Percentiles rank a stretch among this genome's conserved stretches.
Evolutionary conservation across 441 rosid genomes (phyloP).

Genomic region (Theobroma grandiflorum): DNA sequence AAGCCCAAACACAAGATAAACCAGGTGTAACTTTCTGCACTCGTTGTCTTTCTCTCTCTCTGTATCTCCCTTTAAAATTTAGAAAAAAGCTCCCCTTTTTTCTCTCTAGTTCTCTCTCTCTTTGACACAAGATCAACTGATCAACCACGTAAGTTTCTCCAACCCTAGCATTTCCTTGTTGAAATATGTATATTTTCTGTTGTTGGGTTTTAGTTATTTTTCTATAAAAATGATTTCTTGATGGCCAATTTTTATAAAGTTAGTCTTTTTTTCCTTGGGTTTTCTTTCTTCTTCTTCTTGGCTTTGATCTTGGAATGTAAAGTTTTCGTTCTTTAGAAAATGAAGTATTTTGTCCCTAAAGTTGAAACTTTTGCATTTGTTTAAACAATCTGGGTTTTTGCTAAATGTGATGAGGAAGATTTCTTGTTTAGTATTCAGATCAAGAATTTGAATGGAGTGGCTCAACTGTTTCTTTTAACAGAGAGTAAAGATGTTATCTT

Average conservation of each 20-base stretch:
- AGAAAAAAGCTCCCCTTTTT: background rate
- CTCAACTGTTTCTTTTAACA: background rate
- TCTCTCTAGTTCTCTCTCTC: background rate
- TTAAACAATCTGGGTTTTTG: conserved; percentile 10
- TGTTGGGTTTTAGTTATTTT: background rate
- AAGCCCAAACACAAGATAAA: background rate
- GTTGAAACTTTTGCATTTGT: background rate
- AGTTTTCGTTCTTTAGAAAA: background rate
- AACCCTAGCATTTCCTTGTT: conserved; percentile 19
- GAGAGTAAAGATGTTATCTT: conserved; percentile 12
- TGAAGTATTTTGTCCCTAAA: background rate
- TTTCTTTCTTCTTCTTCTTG: background rate
- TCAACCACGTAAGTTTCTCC: background rate
- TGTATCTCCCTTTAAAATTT: background rate
- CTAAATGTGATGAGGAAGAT: background rate
- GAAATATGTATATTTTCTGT: background rate
- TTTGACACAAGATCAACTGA: background rate
- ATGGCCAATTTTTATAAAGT: background rate
- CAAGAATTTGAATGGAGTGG: conserved; percentile 6
- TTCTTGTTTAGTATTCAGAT: background rate
- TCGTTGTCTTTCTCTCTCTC: background rate
- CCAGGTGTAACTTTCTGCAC: background rate
- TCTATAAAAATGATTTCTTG: background rate
- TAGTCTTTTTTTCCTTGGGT: background rate
- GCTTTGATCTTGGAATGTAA: conserved; percentile 3